phyloP scores from a whole-genome alignment of 345 rosid species.

The Ricinus communis region DNA sequence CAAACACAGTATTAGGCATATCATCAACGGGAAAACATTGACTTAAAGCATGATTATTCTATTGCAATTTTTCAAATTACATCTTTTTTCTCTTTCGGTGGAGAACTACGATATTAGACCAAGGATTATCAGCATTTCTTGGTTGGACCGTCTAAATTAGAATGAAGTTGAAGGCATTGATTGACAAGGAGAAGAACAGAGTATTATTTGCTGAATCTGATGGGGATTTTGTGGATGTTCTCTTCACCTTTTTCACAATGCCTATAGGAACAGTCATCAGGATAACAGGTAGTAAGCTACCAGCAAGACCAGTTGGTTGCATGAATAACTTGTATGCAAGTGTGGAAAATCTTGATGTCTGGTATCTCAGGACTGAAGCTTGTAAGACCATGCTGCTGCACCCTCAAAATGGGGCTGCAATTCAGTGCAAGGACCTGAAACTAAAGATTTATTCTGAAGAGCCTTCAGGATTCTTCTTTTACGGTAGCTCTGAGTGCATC shows the following conservation, averaged over 20 bases:
- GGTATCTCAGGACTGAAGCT: background rate
- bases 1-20: too few relatives aligned
- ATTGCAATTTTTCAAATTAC: too few relatives aligned
- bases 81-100: too few relatives aligned
- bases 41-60: too few relatives aligned
- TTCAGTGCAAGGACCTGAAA: constrained; percentile 21
- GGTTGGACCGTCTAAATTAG: background rate
- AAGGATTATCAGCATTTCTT: too few relatives aligned
- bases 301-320: constrained; percentile 5
- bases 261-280: constrained; percentile 23
- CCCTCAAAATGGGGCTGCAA: constrained; percentile 17
- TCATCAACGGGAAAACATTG: too few relatives aligned
- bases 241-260: constrained; percentile 31
- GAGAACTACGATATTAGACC: too few relatives aligned
- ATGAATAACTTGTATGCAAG: constrained; percentile 28
- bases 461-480: background rate
- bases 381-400: constrained; percentile 26
- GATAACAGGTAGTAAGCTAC: background rate
- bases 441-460: constrained; percentile 3
- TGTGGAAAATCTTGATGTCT: constrained; percentile 16
- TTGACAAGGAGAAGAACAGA: constrained; percentile 23
- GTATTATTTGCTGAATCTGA: constrained; percentile 21
- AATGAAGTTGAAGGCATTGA: constrained; percentile 23
- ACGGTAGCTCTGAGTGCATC: background rate
- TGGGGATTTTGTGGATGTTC: constrained; percentile 24